Evolutionary conservation across 176 grass and related monocot species (phyloP).

Genomic region (Urochloa ruziziensis): DNA sequence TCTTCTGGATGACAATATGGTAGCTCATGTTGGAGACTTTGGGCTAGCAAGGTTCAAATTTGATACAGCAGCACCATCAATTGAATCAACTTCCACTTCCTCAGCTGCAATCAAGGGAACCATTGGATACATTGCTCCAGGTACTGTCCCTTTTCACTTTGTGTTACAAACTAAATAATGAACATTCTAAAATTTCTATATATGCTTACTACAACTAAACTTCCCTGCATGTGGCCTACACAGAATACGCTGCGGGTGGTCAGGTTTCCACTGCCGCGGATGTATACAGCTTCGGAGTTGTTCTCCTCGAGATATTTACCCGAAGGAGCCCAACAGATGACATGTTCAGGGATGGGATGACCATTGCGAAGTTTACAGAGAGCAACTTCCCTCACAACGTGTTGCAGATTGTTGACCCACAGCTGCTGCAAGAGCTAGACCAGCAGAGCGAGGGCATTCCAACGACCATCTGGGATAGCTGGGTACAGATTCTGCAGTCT

Average conservation of each 20-base stretch:
- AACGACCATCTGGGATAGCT: neutral
- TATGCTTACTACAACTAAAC: neutral
- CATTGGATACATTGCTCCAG: neutral
- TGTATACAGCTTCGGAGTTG: slow-evolving; percentile 31
- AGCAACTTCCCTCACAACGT: slow-evolving; percentile 22
- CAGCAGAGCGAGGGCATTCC: neutral
- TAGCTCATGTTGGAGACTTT: slow-evolving; percentile 27
- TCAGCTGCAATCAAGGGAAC: neutral
- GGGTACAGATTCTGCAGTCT: neutral
- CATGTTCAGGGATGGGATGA: slow-evolving; percentile 23
- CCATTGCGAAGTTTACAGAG: slow-evolving; percentile 25
- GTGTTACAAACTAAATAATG: neutral
- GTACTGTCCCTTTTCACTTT: neutral
- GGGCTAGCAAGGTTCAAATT: slow-evolving; percentile 4
- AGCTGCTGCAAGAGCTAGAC: slow-evolving; percentile 6
- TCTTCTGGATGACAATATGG: slow-evolving; percentile 29
- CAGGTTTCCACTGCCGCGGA: slow-evolving; percentile 11
- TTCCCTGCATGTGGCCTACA: neutral
- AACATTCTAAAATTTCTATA: neutral
- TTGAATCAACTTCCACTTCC: neutral
- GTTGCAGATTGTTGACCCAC: slow-evolving; percentile 28
- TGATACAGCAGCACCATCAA: neutral
- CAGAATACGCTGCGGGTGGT: slow-evolving; percentile 16
- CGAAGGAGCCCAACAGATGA: slow-evolving; percentile 15
- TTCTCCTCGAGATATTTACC: slow-evolving; percentile 27